Base-by-base conservation (phyloP, 2,329 filamentous ascomycete species). In the Ceratocystiopsis brevicomis region DNA sequence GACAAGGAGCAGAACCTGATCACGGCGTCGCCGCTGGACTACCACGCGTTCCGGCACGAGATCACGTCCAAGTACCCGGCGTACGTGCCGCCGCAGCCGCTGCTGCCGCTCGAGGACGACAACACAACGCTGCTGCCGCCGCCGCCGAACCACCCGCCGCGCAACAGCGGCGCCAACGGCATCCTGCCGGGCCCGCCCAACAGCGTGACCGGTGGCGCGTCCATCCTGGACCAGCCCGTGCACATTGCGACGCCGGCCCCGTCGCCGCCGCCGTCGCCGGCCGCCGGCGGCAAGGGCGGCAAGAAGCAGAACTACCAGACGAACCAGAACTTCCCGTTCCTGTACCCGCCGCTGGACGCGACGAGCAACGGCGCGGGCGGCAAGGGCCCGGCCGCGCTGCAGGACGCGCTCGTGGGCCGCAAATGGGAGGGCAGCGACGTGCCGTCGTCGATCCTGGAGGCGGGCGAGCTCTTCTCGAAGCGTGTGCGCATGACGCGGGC, bases 291-390 rank as follows among this genome's bases (percentile, higher is more conserved):
- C 0, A 98, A 96, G 59, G 84, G 82, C 42, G 87, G 81, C 1
- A 98, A 98, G 67, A 98, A 98, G 57, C 90, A 98, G 55, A 98
- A 96, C 52, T 98, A 98, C 54, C 90, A 98, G 59, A 98, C 90
- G 0, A 98, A 98, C 55, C 90, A 98, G 53, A 90, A 95, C 56
- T 96, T 98, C 50, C 90, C 90, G 0, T 96, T 98, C 56, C 77
- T 98, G 63, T 98, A 98, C 52, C 90, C 90, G 2, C 90, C 90
- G 1, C 65, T 95, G 16, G 88, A 95, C 59, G 79, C 78, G 48
- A 79, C 76, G 19, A 94, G 86, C 60, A 94, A 93, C 56, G 82
- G 80, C 52, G 78, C 88, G 35, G 88, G 90, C 41, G 88, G 88
- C 1, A 95, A 93, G 56, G 87, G 87, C 13, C 73, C 71, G 17